A percentile compares a stretch with the other conserved stretches of the same genome.
Conservation (phyloP, 352 stramenopile genomes). For the Globisporangium yorkense region DNA sequence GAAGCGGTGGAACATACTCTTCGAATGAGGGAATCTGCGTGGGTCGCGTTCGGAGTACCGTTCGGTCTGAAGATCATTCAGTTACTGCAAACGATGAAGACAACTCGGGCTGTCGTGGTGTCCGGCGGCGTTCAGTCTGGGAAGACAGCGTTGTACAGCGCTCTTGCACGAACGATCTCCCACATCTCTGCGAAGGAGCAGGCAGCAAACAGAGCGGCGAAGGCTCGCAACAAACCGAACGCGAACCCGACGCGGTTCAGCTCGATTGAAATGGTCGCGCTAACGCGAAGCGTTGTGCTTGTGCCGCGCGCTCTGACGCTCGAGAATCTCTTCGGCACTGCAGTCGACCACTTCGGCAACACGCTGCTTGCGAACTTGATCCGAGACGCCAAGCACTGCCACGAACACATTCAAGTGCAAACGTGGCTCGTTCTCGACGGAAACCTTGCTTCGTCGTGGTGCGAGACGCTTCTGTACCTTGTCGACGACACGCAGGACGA, state of each 20-base stretch:
- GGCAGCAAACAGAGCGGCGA: background rate
- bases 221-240: background rate
- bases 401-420: conserved; percentile 14
- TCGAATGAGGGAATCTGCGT: conserved; percentile 14
- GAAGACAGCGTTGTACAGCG: conserved; percentile 50
- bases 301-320: conserved; percentile 32
- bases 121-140: conserved; percentile 35
- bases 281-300: conserved; percentile 27
- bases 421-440: conserved; percentile 73
- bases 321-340: conserved; percentile 24
- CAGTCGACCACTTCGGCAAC: conserved; percentile 12
- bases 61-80: conserved; percentile 42
- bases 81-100: conserved; percentile 31
- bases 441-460: conserved; percentile 39
- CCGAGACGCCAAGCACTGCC: conserved; percentile 35
- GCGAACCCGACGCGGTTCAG: background rate
- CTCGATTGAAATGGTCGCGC: conserved; percentile 1
- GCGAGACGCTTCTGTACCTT: conserved; percentile 37
- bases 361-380: conserved; percentile 36
- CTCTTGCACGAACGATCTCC: conserved; percentile 25
- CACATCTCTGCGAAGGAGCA: conserved; percentile 5
- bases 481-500: conserved; percentile 17
- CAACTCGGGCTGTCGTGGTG: conserved; percentile 26
- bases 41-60: conserved; percentile 21
- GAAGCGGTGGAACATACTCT: conserved; percentile 23